Evolutionary conservation across 1,284 basidiomycete genomes (phyloP), one percentile per base, ranked within the genome.

Genomic region (Ceratobasidium sp.): DNA sequence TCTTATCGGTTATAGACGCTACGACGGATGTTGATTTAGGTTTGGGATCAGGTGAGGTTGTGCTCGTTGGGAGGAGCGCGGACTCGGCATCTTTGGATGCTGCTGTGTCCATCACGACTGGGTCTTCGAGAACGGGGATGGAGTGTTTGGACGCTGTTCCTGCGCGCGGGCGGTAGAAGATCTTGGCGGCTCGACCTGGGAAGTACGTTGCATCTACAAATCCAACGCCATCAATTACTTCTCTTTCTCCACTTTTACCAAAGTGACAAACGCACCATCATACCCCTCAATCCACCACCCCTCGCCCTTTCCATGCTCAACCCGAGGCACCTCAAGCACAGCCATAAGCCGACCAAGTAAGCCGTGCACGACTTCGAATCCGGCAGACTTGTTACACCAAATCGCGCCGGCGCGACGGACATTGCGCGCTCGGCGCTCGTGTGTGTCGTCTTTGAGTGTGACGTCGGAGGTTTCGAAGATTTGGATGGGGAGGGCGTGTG

Each of bases 341-440:
- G 93, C 92, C 97, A 99, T 99, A 71, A 96, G 89, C 66, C 96
- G 89, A 85, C 99, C 97, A 80, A 99, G 86, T 84, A 99, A 87
- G 33, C 97, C 97, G 84, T 99, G 98, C 12, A 98, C 93, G 80
- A 98, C 90, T 87, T 99, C 98, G 84, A 99, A 99, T 9, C 96
- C 96, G 23, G 97, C 98, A 17, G 93, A 94, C 87, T 95, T 96
- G 85, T 98, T 97, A 85, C 96, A 96, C 92, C 96, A 99, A 44
- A 99, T 90, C 0, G 94, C 97, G 0, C 91, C 95, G 0, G 96
- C 92, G 82, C 95, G 93, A 77, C 97, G 89, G 73, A 93, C 91
- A 84, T 99, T 99, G 79, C 93, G 89, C 54, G 96, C 89, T 84
- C 96, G 94, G 59, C 97, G 90, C 85, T 99, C 96, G 78, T 89